Conservation (phyloP, 192 early-diverging fungal genomes). For the Entomortierella lignicola region DNA sequence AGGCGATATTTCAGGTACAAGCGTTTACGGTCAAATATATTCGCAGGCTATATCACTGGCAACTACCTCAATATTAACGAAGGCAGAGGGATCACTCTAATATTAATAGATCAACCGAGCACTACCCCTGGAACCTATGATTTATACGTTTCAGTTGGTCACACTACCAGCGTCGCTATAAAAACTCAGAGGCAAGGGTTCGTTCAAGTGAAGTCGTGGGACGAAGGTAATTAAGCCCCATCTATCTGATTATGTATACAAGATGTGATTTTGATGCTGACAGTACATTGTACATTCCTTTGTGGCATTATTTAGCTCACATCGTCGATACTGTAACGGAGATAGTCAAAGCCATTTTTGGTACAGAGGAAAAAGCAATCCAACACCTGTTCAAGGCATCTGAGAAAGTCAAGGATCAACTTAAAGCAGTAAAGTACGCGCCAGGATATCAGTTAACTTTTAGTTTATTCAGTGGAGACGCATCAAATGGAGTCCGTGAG, state of each 20-base stretch:
- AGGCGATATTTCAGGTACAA: conserved; percentile 19
- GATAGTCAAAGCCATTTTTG: conserved; percentile 38
- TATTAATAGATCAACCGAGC: conserved; percentile 22
- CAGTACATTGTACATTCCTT: neutral
- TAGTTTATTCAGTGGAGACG: conserved; percentile 88
- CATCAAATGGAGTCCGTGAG: conserved; percentile 68
- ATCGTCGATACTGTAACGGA: conserved; percentile 39
- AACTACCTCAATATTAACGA: conserved; percentile 1
- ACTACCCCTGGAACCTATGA: conserved; percentile 45
- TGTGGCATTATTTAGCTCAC: conserved; percentile 9
- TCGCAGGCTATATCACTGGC: no score
- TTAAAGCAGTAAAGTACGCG: conserved; percentile 87
- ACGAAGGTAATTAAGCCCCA: conserved; percentile 14
- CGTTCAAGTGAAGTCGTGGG: conserved; percentile 48
- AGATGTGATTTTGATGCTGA: neutral
- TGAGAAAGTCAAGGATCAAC: conserved; percentile 58
- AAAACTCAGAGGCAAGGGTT: conserved; percentile 53
- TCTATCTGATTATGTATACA: neutral
- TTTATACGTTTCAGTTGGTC: conserved; percentile 47
- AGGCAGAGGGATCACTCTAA: neutral
- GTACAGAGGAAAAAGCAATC: conserved; percentile 33
- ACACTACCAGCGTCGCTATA: conserved; percentile 12
- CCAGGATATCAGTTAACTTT: conserved; percentile 87
- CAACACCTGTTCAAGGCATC: conserved; percentile 19
- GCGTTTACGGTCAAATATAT: no score